Percentiles rank a stretch among this genome's conserved stretches.
Conservation (phyloP, 768 basidiomycete genomes). For the Pulveroboletus sp. region DNA sequence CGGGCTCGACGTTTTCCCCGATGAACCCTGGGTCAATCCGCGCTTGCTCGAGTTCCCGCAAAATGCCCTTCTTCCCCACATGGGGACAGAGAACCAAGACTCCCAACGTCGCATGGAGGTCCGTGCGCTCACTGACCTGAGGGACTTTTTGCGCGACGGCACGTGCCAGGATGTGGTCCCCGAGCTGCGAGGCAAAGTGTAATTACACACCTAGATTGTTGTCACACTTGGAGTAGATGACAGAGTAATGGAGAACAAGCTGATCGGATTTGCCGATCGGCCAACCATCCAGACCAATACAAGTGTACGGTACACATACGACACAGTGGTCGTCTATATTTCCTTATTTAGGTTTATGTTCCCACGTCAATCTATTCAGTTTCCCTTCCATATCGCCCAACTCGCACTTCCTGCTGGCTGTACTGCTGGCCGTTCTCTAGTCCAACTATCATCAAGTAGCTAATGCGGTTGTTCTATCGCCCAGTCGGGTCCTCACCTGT, state of each 20-base stretch:
- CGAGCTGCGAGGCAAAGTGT: slow-evolving; percentile 38
- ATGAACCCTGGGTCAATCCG: slow-evolving; percentile 79
- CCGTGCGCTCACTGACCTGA: slow-evolving; percentile 73
- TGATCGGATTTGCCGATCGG: neutral
- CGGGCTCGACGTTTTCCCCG: slow-evolving; percentile 82
- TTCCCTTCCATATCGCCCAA: too few species aligned
- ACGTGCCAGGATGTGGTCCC: slow-evolving; percentile 63
- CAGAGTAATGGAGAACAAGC: neutral
- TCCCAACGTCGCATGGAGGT: slow-evolving; percentile 80
- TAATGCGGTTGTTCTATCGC: too few species aligned
- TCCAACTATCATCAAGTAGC: too few species aligned
- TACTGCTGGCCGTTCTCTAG: too few species aligned
- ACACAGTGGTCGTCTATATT: too few species aligned
- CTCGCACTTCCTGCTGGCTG: too few species aligned
- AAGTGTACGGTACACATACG: too few species aligned
- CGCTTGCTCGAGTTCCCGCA: slow-evolving; percentile 77
- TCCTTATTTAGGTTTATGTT: too few species aligned
- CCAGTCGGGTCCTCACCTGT: too few species aligned
- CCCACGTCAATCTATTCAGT: too few species aligned
- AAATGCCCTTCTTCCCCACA: slow-evolving; percentile 83
- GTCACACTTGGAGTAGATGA: neutral
- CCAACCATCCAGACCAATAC: too few species aligned
- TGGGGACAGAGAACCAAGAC: slow-evolving; percentile 86
- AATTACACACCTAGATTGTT: neutral
- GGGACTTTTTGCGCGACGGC: slow-evolving; percentile 62